Evolutionary conservation across 2,329 filamentous ascomycete genomes (phyloP).

Genomic region (Ophiosphaerella herpotricha): DNA sequence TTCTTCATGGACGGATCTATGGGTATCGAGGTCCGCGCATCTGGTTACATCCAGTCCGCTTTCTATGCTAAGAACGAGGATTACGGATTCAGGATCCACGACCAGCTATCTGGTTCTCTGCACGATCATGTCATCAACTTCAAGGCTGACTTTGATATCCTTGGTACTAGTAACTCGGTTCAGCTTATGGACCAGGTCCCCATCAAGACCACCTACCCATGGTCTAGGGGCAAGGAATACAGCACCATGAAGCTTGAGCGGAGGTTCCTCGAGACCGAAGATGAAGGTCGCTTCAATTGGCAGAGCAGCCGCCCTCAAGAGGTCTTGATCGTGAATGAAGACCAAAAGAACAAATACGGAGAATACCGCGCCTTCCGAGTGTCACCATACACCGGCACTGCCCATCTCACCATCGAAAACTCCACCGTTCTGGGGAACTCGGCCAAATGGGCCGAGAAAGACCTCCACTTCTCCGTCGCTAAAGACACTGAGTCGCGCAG

Average conservation of each 20-base stretch:
- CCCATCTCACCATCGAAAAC: conserved; percentile 54
- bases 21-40: conserved; percentile 19
- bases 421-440: conserved; percentile 52
- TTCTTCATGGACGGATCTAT: conserved; percentile 22
- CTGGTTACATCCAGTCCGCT: conserved; percentile 21
- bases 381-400: conserved; percentile 1
- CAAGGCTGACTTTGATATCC: conserved; percentile 44
- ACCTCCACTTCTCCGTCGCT: conserved; percentile 54
- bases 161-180: conserved; percentile 38
- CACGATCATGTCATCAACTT: conserved; percentile 46
- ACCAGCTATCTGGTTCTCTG: conserved; percentile 36
- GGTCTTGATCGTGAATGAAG: conserved; percentile 56
- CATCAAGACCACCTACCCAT: conserved; percentile 46
- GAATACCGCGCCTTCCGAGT: conserved; percentile 57
- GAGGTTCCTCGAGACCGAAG: conserved; percentile 39
- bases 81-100: conserved; percentile 45
- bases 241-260: conserved; percentile 59
- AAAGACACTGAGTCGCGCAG: conserved; percentile 57
- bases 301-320: conserved; percentile 50
- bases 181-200: conserved; percentile 19
- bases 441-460: conserved; percentile 55
- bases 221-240: conserved; percentile 51
- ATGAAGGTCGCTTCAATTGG: conserved; percentile 51
- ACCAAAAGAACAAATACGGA: conserved; percentile 53
- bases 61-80: conserved; percentile 24